Percentiles rank a stretch among this genome's conserved stretches.
Conservation (phyloP, 768 basidiomycete genomes). For the Boletus edulis region DNA sequence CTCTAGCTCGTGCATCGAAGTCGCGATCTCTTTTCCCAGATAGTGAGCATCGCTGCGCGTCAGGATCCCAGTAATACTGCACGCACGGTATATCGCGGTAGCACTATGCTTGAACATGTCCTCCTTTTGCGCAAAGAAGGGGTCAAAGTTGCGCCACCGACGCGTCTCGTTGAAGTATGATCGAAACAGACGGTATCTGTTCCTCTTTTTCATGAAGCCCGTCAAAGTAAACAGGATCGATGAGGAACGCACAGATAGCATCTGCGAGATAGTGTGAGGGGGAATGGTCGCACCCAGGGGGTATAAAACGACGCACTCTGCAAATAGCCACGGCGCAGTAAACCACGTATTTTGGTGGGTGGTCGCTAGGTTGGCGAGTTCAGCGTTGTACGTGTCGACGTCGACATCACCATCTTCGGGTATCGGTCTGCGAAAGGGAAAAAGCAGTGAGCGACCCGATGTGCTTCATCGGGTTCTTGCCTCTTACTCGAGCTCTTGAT, state of each 20-base stretch:
- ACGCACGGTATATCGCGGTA: constrained; percentile 73
- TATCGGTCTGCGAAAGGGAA: constrained; percentile 48
- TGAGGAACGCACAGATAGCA: constrained; percentile 62
- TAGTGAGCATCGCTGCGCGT: not conserved
- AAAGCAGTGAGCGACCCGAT: not conserved
- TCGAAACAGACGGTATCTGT: constrained; percentile 81
- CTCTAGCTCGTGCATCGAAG: constrained; percentile 66
- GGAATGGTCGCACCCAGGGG: too few relatives aligned
- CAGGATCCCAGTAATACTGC: not conserved
- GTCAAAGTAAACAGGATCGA: not conserved
- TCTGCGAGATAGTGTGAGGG: constrained; percentile 32
- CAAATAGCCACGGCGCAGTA: constrained; percentile 92
- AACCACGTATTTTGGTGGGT: constrained; percentile 75
- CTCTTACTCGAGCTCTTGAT: constrained; percentile 64
- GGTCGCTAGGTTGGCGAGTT: constrained; percentile 52
- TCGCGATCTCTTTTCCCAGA: constrained; percentile 59
- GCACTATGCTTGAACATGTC: constrained; percentile 80
- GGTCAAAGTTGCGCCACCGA: constrained; percentile 78
- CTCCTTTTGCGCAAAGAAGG: constrained; percentile 78
- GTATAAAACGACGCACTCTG: constrained; percentile 60
- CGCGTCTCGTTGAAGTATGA: constrained; percentile 64
- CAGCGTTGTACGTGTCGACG: constrained; percentile 71
- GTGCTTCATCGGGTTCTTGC: too few relatives aligned
- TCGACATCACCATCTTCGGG: constrained; percentile 74
- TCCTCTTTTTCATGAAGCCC: not conserved